phyloP scores from a whole-genome alignment of 1,284 basidiomycete genomes.

The Apiotrichum siamense region DNA sequence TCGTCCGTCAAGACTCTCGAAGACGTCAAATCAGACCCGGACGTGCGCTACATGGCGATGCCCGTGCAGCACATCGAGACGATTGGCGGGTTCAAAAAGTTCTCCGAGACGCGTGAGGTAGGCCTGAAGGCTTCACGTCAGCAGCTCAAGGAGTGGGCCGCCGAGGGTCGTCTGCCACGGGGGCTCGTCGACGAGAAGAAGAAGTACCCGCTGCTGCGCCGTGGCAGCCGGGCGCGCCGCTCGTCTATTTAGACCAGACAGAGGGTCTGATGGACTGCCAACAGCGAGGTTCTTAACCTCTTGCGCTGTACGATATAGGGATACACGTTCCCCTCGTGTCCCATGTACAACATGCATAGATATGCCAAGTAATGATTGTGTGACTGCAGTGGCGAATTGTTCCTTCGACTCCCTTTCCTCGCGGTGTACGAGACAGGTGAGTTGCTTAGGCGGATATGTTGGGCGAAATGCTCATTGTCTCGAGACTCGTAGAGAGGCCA shows the following conservation, averaged over 20 bases:
- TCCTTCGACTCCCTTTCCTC: too few species aligned
- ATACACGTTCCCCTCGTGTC: neutral
- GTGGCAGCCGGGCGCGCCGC: slow-evolving; percentile 34
- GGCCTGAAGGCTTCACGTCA: slow-evolving; percentile 72
- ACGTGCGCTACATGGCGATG: slow-evolving; percentile 89
- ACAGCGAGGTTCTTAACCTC: too few species aligned
- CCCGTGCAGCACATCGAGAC: slow-evolving; percentile 64
- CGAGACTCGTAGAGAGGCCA: slow-evolving; percentile 35
- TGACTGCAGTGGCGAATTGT: too few species aligned
- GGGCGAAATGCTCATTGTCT: slow-evolving; percentile 44
- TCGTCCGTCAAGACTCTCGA: slow-evolving; percentile 92
- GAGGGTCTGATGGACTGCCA: too few species aligned
- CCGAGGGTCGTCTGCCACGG: slow-evolving; percentile 71
- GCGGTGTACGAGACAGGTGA: neutral
- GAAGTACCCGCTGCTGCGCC: slow-evolving; percentile 25
- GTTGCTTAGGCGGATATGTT: neutral
- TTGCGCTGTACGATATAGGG: too few species aligned
- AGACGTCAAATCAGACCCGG: slow-evolving; percentile 81
- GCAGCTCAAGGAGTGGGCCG: slow-evolving; percentile 70
- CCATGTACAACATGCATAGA: slow-evolving; percentile 2
- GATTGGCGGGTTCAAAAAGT: slow-evolving; percentile 46
- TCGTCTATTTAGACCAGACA: slow-evolving; percentile 14
- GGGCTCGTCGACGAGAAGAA: slow-evolving; percentile 53
- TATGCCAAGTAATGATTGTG: neutral
- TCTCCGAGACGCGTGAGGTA: slow-evolving; percentile 60